Evolutionary conservation across 2,329 filamentous ascomycete species (phyloP), one percentile per base, ranked within the genome.

Genomic region (Ceratocystis cacaofunesta): DNA sequence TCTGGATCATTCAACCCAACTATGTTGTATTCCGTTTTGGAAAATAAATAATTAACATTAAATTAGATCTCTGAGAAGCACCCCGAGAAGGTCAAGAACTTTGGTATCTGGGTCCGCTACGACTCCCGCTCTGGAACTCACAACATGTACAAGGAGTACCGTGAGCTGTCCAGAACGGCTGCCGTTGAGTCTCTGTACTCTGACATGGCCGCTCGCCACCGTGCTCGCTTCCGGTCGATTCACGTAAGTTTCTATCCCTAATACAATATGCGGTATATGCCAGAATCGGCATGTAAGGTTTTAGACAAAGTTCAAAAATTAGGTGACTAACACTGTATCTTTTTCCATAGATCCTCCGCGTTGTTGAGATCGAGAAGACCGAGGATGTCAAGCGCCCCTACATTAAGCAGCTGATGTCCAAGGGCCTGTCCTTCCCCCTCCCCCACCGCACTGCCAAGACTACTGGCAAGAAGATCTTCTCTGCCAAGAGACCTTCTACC

Each of bases 81-180:
- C 80, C 94, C 94, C 75, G 84, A 92, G 77, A 96, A 96, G 85
- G 92, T 99, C 86, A 99, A 99, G 91, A 99, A 96, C 89, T 97
- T 99, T 79, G 94, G 94, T 79, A 87, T 99, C 86, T 99, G 95
- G 95, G 88, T 99, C 82, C 92, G 95, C 78, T 99, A 99, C 84
- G 92, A 99, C 83, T 99, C 95, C 70, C 92, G 94, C 80, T 97
- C 94, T 75, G 94, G 94, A 75, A 99, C 94, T 75, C 94, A 99
- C 91, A 99, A 99, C 89, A 99, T 99, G 94, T 99, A 99, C 90
- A 97, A 97, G 88, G 94, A 99, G 88, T 97, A 96, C 89, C 90
- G 94, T 78, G 94, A 97, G 85, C 89, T 97, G 85, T 92, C 89
- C 78, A 86, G 94, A 80, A 89, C 88, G 76, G 92, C 94, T 73